Evolutionary conservation across 225 moss, liverwort and hornwort genomes (phyloP).

Genomic region (Straminergon stramineum): DNA sequence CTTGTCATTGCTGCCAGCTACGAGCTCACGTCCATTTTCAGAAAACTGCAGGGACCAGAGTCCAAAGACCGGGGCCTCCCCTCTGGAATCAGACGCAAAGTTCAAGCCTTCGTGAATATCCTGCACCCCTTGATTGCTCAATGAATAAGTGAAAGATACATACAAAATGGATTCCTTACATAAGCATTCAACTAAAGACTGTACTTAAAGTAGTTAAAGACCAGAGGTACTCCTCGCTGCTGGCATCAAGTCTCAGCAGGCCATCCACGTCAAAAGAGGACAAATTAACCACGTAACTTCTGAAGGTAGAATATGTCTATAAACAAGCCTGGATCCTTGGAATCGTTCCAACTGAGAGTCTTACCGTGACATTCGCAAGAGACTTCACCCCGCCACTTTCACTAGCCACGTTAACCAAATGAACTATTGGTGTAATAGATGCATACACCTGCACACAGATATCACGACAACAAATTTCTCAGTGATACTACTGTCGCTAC

Average conservation of each 20-base stretch:
- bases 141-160: background rate
- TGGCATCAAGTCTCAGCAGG: background rate
- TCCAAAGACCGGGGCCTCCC: constrained; percentile 25
- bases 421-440: constrained; percentile 74
- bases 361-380: constrained; percentile 87
- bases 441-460: constrained; percentile 63
- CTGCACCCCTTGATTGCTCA: constrained; percentile 23
- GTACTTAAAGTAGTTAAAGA: background rate
- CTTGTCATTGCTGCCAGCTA: constrained; percentile 82
- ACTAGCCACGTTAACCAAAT: constrained; percentile 79
- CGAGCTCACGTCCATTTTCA: constrained; percentile 79
- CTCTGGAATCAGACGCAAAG: constrained; percentile 51
- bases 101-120: constrained; percentile 87
- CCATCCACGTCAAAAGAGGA: background rate
- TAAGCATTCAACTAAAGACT: background rate
- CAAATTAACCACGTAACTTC: background rate
- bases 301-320: background rate
- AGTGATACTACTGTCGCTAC: background rate
- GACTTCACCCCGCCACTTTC: constrained; percentile 79
- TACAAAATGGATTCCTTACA: background rate
- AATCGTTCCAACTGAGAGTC: background rate
- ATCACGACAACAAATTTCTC: background rate
- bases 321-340: background rate
- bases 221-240: background rate
- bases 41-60: constrained; percentile 89